Evolutionary conservation across 2,329 filamentous ascomycete genomes (phyloP), one percentile per base, ranked within the genome.

Genomic region (Mariannaea elegans): DNA sequence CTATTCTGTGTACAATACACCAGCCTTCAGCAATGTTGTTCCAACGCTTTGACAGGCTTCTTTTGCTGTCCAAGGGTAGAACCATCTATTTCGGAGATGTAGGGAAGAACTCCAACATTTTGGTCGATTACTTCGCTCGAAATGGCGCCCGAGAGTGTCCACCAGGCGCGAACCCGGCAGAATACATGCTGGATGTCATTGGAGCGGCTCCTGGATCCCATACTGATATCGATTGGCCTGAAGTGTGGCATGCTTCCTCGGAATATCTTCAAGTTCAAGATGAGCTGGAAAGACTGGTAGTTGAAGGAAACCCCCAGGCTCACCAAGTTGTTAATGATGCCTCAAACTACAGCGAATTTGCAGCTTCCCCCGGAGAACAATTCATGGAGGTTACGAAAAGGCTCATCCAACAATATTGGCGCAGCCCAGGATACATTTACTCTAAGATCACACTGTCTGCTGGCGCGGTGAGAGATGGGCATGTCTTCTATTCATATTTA

Each of bases 21-120:
- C 82, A 84, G 53, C 82, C 82, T 1, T 79, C 75, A 2, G 80
- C 81, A 0, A 77, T 81, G 60, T 67, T 84, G 3, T 84, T 84
- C 66, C 75, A 80, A 51, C 76, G 80, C 31, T 82, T 89, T 50
- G 86, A 89, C 59, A 81, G 82, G 8, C 77, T 89, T 0, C 74
- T 89, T 1, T 83, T 90, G 66, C 77, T 90, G 2, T 84, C 85
- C 10, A 81, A 86, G 27, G 87, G 87, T 1, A 84, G 80, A 67
- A 89, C 86, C 0, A 86, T 89, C 5, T 90, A 90, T 70, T 90
- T 89, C 69, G 87, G 87, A 19, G 83, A 88, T 1, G 84, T 90
- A 27, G 87, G 87, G 1, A 69, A 81, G 2, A 81, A 86, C 63
- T 87, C 85, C 0, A 74, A 76, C 7, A 82, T 77, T 2, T 71